These are phyloP conservation scores for Trametes villosa DNA, from an alignment of 768 basidiomycete genomes.

Conservation along the genomic window DNA sequence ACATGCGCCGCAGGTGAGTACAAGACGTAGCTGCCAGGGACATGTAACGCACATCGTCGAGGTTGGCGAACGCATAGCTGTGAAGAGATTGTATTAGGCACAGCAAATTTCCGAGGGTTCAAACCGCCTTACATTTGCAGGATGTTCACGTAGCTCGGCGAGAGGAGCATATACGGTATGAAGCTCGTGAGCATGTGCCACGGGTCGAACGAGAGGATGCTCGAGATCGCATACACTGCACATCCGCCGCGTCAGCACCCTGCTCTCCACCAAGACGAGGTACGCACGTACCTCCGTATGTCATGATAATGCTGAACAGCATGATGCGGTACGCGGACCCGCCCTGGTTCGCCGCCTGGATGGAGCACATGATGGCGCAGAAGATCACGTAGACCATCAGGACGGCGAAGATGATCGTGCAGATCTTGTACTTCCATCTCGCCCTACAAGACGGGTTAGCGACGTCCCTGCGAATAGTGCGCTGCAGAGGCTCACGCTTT, in stretches of 20 bases:
- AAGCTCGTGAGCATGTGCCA: constrained; percentile 97
- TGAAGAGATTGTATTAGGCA: constrained; percentile 30
- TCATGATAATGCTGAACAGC: constrained; percentile 84
- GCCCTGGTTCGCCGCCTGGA: constrained; percentile 70
- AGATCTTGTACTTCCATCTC: constrained; percentile 84
- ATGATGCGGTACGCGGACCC: constrained; percentile 72
- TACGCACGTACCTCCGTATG: constrained; percentile 68
- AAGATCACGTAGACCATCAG: constrained; percentile 85
- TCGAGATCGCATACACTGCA: constrained; percentile 22
- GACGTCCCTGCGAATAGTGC: not conserved
- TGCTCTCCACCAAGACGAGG: not conserved
- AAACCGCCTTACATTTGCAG: constrained; percentile 64
- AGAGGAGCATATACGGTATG: constrained; percentile 83
- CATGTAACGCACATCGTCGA: constrained; percentile 69
- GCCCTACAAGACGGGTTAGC: constrained; percentile 48
- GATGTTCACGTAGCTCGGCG: constrained; percentile 79
- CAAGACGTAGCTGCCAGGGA: constrained; percentile 12
- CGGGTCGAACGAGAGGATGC: constrained; percentile 58
- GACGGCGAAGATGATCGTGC: constrained; percentile 71
- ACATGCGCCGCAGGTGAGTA: not conserved
- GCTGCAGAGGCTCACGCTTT: constrained; percentile 59
- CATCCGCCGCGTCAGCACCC: constrained; percentile 6
- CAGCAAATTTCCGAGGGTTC: constrained; percentile 6
- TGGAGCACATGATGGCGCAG: constrained; percentile 80
- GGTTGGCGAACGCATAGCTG: constrained; percentile 85